Percentiles rank a stretch among this genome's conserved stretches.
Evolutionary conservation across 192 early-diverging fungal genomes (phyloP).

Genomic region (Tieghemiomyces parasiticus): DNA sequence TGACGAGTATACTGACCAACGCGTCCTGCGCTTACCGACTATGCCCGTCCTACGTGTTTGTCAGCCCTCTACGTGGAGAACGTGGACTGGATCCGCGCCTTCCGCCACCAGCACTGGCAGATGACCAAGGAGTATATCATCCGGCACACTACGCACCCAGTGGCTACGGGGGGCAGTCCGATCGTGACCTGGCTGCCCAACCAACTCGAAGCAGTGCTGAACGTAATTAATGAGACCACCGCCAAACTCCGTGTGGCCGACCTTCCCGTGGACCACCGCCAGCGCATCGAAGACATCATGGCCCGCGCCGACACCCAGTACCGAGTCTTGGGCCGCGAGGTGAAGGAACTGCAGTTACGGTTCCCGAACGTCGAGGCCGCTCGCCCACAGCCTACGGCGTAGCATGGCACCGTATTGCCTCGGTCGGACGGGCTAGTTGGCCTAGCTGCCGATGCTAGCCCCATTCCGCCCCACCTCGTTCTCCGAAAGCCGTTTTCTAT

Average conservation of each 20-base stretch:
- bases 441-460: too few species aligned
- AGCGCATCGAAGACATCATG: slow-evolving; percentile 39
- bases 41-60: slow-evolving; percentile 10
- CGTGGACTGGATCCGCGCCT: slow-evolving; percentile 71
- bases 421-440: too few species aligned
- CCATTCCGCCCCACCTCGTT: too few species aligned
- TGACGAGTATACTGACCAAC: too few species aligned
- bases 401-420: too few species aligned
- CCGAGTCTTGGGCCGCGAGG: slow-evolving; percentile 49
- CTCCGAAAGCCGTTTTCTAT: too few species aligned
- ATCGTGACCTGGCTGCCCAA: slow-evolving; percentile 59
- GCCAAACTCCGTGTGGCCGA: slow-evolving; percentile 34
- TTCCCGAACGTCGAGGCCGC: too few species aligned
- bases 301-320: slow-evolving; percentile 42
- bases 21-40: too few species aligned
- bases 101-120: slow-evolving; percentile 77
- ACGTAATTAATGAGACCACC: slow-evolving; percentile 41
- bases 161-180: slow-evolving; percentile 56
- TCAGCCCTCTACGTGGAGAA: slow-evolving; percentile 55
- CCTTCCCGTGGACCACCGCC: slow-evolving; percentile 39
- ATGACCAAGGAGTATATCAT: slow-evolving; percentile 80
- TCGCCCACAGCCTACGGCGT: too few species aligned
- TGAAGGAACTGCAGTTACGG: slow-evolving; percentile 28
- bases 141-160: slow-evolving; percentile 54
- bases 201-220: slow-evolving; percentile 42